These are phyloP conservation scores for Hyaloperonospora arabidopsidis DNA, from an alignment of 352 stramenopile species.

Conservation along the genomic window DNA sequence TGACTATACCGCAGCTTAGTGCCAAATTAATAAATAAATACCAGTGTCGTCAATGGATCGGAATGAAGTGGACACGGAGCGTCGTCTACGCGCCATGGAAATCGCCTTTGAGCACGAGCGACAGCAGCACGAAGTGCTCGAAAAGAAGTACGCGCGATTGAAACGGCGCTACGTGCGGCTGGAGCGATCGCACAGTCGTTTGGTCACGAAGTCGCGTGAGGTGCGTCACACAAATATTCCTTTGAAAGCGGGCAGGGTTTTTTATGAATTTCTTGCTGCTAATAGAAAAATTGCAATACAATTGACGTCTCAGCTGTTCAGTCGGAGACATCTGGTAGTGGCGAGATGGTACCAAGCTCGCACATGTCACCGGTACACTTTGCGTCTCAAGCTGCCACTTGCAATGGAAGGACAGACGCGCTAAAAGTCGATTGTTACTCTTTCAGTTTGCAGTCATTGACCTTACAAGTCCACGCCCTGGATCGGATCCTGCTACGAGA, in stretches of 20 bases:
- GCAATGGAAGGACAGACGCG: too few relatives aligned
- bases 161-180: conserved; percentile 61
- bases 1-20: too few relatives aligned
- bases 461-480: conserved; percentile 38
- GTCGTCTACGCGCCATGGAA: conserved; percentile 36
- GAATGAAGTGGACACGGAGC: conserved; percentile 18
- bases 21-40: too few relatives aligned
- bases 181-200: conserved; percentile 41
- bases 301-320: conserved; percentile 1
- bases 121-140: conserved; percentile 39
- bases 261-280: neutral
- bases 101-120: conserved; percentile 40
- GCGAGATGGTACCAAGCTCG: conserved; percentile 12
- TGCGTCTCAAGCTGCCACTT: neutral
- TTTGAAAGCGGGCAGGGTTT: neutral
- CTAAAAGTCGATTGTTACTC: conserved; percentile 8
- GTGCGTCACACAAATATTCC: conserved; percentile 6
- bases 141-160: conserved; percentile 65
- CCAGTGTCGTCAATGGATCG: conserved; percentile 9
- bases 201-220: conserved; percentile 29
- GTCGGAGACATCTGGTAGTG: conserved; percentile 5
- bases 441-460: conserved; percentile 40
- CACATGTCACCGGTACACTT: conserved; percentile 15
- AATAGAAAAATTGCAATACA: conserved; percentile 10
- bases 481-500: conserved; percentile 1